These are phyloP conservation scores for Aspergillus biplanus DNA, from an alignment of 495 filamentous ascomycete species.

Conservation along the genomic window DNA sequence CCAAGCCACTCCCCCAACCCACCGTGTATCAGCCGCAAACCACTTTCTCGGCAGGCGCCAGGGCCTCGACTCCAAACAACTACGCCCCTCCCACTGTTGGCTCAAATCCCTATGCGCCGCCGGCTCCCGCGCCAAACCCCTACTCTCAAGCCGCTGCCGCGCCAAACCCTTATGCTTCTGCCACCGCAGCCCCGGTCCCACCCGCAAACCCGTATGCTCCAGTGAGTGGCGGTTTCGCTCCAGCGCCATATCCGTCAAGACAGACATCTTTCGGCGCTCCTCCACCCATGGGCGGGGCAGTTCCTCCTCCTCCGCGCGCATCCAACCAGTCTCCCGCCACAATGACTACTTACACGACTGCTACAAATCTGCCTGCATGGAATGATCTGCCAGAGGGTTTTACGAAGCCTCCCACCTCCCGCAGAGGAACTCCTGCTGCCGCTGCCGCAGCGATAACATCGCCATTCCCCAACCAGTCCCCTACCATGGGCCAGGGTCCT, in stretches of 20 bases:
- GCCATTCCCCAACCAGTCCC: constrained; percentile 69
- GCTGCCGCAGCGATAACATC: constrained; percentile 57
- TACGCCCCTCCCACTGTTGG: constrained; percentile 40
- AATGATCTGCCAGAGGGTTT: constrained; percentile 91
- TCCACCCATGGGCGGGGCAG: constrained; percentile 41
- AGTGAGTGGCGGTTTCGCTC: constrained; percentile 37
- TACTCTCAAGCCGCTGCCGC: constrained; percentile 57
- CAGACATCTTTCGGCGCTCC: constrained; percentile 48
- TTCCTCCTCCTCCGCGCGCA: constrained; percentile 62
- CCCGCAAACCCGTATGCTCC: constrained; percentile 62
- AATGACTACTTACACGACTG: constrained; percentile 66
- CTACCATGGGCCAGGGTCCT: constrained; percentile 54
- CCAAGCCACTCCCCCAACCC: constrained; percentile 46
- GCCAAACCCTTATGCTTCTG: constrained; percentile 67
- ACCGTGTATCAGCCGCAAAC: constrained; percentile 45
- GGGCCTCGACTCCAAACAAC: constrained; percentile 27
- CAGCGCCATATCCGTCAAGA: constrained; percentile 53
- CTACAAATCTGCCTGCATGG: constrained; percentile 76
- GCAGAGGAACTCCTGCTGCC: constrained; percentile 71
- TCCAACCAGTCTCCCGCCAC: constrained; percentile 62
- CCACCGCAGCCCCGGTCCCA: constrained; percentile 30
- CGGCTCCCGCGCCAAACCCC: constrained; percentile 52
- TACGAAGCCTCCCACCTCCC: constrained; percentile 68
- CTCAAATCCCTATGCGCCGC: constrained; percentile 42
- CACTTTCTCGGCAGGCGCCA: constrained; percentile 38